Evolutionary conservation across 148 eudicot species (phyloP), one percentile per base, ranked within the genome.

Genomic region (Nepenthes mirabilis): DNA sequence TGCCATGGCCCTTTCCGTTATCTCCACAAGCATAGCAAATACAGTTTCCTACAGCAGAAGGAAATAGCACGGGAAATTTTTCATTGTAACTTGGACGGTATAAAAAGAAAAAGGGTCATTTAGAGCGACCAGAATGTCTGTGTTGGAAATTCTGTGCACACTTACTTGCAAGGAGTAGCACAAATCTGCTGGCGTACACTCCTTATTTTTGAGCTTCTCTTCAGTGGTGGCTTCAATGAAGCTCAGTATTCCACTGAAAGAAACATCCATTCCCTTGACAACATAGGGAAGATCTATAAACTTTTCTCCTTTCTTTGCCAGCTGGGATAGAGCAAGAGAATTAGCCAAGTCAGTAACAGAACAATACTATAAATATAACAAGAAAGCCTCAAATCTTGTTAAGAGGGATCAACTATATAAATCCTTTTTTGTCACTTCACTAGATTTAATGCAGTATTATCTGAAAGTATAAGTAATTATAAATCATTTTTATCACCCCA

Each of bases 201-300:
- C 97, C 37, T 81, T 76, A 65, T 65, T 85, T 69, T 81, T 87
- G 12, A 87, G 91, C 75, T 82, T 83, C 75, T 91, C 93, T 65
- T 87, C 90, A 23, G 97, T 90, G 14, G 89, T 78, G 58, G 89
- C 72, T 75, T 91, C 97, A 54, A 91, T 83, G 63, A 62, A 91
- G 79, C 97, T 91, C 70, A 91, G 66, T 70, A 91, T 82, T 66
- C 97, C 97, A 68, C 97, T 91, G 61, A 91, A 91, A 5, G 97
- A 91, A 55, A 91, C 97, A 65, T 91, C 97, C 97, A 91, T 91
- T 73, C 97, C 97, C 76, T 91, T 91, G 55, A 91, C 97, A 69
- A 75, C 95, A 60, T 91, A 91, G 34, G 97, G 97, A 67, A 91
- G 91, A 61, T 91, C 95, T 40, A 91, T 81, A 66, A 84, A 91